phyloP scores from a whole-genome alignment of 805 yeast species.

The Cyberlindnera mrakii region DNA sequence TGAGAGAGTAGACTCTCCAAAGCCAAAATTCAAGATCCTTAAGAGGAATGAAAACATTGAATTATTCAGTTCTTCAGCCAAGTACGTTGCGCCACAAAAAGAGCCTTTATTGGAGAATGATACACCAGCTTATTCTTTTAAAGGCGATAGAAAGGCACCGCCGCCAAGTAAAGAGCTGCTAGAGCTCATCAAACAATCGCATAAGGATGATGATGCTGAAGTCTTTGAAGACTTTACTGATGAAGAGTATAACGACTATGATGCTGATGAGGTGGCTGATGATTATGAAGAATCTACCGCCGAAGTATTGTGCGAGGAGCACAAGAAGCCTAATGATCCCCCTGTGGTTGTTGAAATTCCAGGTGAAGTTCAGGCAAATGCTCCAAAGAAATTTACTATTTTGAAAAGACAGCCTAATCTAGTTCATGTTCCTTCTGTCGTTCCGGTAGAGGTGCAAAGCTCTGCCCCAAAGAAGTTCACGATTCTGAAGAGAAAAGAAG shows the following conservation, averaged over 20 bases:
- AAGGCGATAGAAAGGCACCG: neutral
- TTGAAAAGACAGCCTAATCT: neutral
- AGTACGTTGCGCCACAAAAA: neutral
- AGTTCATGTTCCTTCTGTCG: no score
- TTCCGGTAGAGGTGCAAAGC: neutral
- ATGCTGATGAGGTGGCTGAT: neutral
- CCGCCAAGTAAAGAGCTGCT: conserved; percentile 21
- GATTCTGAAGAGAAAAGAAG: conserved; percentile 32
- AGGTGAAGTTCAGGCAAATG: neutral
- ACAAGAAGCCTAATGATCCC: neutral
- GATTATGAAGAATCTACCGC: conserved; percentile 18
- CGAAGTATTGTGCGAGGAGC: conserved; percentile 17
- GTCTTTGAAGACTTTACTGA: conserved; percentile 21
- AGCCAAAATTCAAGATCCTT: conserved; percentile 19
- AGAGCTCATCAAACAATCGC: conserved; percentile 16
- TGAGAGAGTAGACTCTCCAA: conserved; percentile 1
- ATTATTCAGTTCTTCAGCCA: neutral
- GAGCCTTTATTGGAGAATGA: neutral
- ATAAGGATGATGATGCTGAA: conserved; percentile 14
- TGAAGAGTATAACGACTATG: conserved; percentile 9
- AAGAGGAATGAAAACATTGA: conserved; percentile 12
- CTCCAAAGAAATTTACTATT: neutral
- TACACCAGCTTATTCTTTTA: neutral
- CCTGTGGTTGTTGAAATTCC: no score
- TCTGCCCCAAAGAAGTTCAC: conserved; percentile 25